phyloP scores from a whole-genome alignment of 2,329 filamentous ascomycete genomes.

The Monilinia aucupariae region DNA sequence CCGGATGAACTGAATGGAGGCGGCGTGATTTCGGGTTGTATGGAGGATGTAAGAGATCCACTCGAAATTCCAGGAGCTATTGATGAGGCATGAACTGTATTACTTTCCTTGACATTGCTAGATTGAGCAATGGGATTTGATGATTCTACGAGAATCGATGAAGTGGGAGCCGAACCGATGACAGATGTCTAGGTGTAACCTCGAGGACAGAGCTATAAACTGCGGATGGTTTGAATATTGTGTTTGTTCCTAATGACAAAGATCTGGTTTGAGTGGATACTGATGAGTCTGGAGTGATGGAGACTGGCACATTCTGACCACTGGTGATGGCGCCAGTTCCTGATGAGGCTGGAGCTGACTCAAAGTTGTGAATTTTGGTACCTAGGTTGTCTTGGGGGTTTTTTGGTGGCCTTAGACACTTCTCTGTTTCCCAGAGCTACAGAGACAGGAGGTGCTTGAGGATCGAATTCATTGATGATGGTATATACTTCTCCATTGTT shows the following conservation, averaged over 20 bases:
- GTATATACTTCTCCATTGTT: constrained; percentile 1
- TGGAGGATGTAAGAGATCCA: not conserved
- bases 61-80: not conserved
- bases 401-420: not conserved
- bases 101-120: not conserved
- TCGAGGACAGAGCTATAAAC: not conserved
- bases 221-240: not conserved
- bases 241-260: not conserved
- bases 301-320: too few relatives aligned
- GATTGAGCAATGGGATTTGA: not conserved
- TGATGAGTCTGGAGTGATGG: too few relatives aligned
- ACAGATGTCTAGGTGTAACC: not conserved
- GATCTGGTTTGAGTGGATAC: not conserved
- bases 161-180: not conserved
- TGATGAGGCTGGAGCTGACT: not conserved
- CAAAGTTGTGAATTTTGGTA: not conserved
- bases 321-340: too few relatives aligned
- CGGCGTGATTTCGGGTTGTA: not conserved
- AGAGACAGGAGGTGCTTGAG: not conserved
- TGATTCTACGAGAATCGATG: not conserved
- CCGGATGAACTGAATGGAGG: not conserved
- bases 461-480: not conserved
- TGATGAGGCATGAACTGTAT: not conserved
- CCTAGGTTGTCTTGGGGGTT: not conserved
- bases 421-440: not conserved